Evolutionary conservation across 768 basidiomycete species (phyloP).

Genomic region (Collybiopsis confluens): DNA sequence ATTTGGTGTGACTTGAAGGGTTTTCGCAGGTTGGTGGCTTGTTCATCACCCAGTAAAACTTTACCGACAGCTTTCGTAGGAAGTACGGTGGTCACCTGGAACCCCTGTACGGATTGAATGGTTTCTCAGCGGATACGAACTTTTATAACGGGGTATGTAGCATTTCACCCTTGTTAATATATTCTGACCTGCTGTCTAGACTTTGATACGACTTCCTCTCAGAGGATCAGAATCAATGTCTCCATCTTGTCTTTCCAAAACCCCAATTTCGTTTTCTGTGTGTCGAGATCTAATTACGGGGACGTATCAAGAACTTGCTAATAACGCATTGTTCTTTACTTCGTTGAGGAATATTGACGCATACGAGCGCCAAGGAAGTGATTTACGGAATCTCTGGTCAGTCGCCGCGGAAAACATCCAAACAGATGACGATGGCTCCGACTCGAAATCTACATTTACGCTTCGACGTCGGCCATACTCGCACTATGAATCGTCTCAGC

Average conservation of each 20-base stretch:
- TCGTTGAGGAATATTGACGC: slow-evolving; percentile 5
- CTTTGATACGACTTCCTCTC: slow-evolving; percentile 16
- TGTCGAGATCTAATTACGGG: slow-evolving; percentile 13
- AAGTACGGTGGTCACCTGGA: slow-evolving; percentile 38
- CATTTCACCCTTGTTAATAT: neutral
- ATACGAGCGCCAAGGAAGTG: slow-evolving; percentile 4
- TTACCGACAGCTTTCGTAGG: slow-evolving; percentile 20
- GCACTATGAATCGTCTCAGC: neutral
- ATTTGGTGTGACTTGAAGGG: slow-evolving; percentile 26
- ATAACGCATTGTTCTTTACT: slow-evolving; percentile 14
- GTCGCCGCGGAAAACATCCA: neutral
- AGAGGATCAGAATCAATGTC: neutral
- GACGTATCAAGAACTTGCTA: slow-evolving; percentile 10
- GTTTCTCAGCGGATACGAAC: slow-evolving; percentile 26
- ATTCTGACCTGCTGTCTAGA: slow-evolving; percentile 9
- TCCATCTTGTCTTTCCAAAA: slow-evolving; percentile 9
- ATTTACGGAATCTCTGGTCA: neutral
- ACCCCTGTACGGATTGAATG: slow-evolving; percentile 34
- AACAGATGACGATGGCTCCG: too few relatives aligned
- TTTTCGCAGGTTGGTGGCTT: slow-evolving; percentile 26
- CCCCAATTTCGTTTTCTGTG: slow-evolving; percentile 4
- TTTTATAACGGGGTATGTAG: slow-evolving; percentile 37
- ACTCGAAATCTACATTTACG: too few relatives aligned
- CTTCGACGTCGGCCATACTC: too few relatives aligned
- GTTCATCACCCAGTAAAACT: neutral